Base-by-base conservation (phyloP, 2,329 filamentous ascomycete genomes). In the Penicillium psychrosexuale region DNA sequence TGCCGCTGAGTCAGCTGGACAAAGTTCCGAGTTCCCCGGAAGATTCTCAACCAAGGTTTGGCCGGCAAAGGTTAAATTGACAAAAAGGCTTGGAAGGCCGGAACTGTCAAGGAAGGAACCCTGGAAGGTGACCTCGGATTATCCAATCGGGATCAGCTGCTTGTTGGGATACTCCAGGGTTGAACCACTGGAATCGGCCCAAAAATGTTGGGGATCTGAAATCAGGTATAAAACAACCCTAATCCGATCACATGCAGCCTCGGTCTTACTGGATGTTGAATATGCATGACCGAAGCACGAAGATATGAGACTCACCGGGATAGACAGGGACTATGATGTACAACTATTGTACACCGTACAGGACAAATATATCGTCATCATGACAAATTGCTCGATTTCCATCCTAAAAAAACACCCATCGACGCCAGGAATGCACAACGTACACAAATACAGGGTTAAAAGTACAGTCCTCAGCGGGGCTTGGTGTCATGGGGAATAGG, bases 401-500 rank as follows among this genome's bases (percentile, higher is more conserved):
- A 22, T 30, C 24, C 36, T 30, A 5, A 31, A 47, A 30, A 48
- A 48, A 22, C 17, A 22, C 13, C 2, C 27, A 34, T 27, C 17
- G 17, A 44, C 47, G 33, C 47, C 33, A 34, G 42, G 11, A 36
- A 53, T 33, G 24, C 40, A 13, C 17, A 36, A 38, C 28, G 2
- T 33, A 47, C n/a, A 46, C 13, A 34, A 8, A 48, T 24, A 33
- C 42, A 51, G 28, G 17, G 15, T 12, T 48, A 55, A 47, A 46
- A 53, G 13, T 45, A 60, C 33, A 47, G 28, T 11, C 48, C 55
- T 74, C 64, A 75, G 51, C 71, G 72, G 47, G 84, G 84, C 66
- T 85, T 86, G 53, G 81, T 85, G 17, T 72, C 73, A 58, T 84
- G 61, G 0, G 83, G 83, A 17, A 86, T 68, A 3, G 84, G 84